A percentile compares a stretch with the other conserved stretches of the same genome.
Evolutionary conservation across 139 green algal genomes (phyloP).

Genomic region (Picochlorum sp.): DNA sequence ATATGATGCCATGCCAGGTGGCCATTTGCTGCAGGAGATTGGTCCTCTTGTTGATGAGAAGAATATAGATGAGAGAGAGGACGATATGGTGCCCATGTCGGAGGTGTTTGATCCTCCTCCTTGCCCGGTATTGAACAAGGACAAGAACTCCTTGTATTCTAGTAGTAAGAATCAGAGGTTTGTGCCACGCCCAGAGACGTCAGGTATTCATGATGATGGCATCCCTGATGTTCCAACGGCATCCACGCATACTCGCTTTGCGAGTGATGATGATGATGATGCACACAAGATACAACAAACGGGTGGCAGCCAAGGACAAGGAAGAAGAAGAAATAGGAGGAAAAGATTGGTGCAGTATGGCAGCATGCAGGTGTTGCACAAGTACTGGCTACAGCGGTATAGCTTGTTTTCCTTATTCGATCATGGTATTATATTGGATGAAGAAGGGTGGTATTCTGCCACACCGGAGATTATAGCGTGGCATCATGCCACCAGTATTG

Average conservation of each 20-base stretch:
- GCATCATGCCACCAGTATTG: conserved; percentile 46
- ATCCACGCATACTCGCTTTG: too few relatives aligned
- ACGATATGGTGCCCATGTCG: neutral
- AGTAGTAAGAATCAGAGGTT: neutral
- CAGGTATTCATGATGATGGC: neutral
- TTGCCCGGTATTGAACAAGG: neutral
- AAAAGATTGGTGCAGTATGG: neutral
- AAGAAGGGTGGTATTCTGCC: conserved; percentile 75
- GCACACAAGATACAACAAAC: neutral
- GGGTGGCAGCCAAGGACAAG: neutral
- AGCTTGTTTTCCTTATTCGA: conserved; percentile 67
- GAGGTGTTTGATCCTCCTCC: neutral
- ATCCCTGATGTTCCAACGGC: too few relatives aligned
- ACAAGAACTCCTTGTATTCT: neutral
- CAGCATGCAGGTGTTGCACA: conserved; percentile 27
- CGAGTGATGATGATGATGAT: neutral
- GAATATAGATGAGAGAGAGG: neutral
- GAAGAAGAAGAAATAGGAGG: neutral
- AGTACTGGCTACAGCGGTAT: conserved; percentile 93
- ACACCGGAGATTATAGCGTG: conserved; percentile 69
- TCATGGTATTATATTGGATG: conserved; percentile 63
- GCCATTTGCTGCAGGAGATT: neutral
- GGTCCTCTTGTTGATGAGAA: neutral
- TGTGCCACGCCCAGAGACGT: neutral
- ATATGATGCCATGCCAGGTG: neutral